Percentiles rank a stretch among this genome's conserved stretches.
Evolutionary conservation across 176 grass and related monocot species (phyloP).

Genomic region (Otatea glauca): DNA sequence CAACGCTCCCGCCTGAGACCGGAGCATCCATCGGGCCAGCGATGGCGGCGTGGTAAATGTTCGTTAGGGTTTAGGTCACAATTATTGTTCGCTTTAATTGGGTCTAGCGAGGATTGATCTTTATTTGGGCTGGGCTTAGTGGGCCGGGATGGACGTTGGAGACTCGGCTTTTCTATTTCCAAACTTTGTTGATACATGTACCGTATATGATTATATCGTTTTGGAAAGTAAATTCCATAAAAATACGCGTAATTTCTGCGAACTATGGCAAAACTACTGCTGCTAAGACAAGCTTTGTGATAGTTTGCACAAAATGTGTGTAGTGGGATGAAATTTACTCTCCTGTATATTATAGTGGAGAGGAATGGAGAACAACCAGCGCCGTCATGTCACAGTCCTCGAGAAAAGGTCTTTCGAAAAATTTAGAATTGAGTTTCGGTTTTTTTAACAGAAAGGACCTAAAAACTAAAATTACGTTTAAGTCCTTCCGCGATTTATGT

Average conservation of each 20-base stretch:
- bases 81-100: background rate
- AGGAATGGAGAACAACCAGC: too few relatives aligned
- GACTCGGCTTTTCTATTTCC: background rate
- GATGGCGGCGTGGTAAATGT: background rate
- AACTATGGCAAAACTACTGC: background rate
- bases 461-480: too few relatives aligned
- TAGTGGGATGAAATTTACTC: too few relatives aligned
- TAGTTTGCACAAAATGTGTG: background rate
- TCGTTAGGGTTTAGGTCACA: background rate
- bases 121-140: background rate
- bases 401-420: too few relatives aligned
- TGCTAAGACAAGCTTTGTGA: background rate
- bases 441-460: too few relatives aligned
- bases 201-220: too few relatives aligned
- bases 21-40: constrained; percentile 3
- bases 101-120: background rate
- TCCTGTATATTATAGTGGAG: too few relatives aligned
- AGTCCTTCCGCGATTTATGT: too few relatives aligned
- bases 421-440: too few relatives aligned
- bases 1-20: background rate
- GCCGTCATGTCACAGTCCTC: too few relatives aligned
- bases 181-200: too few relatives aligned
- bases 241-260: background rate
- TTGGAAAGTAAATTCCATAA: background rate
- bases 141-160: background rate